phyloP scores from a whole-genome alignment of 345 rosid species.

The Citropsis articulata region DNA sequence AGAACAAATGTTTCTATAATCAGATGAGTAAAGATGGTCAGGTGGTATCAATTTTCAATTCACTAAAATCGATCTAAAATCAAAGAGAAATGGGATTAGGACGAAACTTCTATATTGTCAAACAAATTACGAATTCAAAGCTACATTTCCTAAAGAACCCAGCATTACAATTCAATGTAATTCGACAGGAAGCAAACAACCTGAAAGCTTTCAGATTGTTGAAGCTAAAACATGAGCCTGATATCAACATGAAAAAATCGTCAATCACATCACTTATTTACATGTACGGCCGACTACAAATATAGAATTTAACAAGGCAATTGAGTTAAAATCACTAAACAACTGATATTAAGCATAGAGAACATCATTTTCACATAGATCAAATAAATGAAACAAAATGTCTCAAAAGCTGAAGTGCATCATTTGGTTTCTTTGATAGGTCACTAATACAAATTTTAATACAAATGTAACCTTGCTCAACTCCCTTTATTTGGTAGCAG shows the following conservation, averaged over 20 bases:
- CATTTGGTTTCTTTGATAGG: neutral
- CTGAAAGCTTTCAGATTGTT: neutral
- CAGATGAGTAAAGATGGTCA: neutral
- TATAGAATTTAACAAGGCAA: neutral
- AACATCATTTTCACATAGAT: neutral
- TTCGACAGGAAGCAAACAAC: no score
- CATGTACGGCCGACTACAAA: neutral
- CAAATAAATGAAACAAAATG: constrained; percentile 1
- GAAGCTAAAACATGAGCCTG: neutral
- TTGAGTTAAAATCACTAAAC: neutral
- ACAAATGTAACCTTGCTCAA: neutral
- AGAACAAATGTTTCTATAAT: neutral
- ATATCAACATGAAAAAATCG: neutral
- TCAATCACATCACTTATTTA: neutral
- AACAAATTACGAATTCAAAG: neutral
- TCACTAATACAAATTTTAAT: neutral
- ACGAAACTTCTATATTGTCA: no score
- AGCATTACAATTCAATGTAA: neutral
- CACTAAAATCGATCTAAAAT: neutral
- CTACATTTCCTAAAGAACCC: neutral
- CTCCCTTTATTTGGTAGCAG: neutral
- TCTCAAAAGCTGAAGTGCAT: neutral
- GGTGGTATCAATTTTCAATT: neutral
- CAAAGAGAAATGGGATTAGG: neutral
- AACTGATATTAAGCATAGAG: neutral